phyloP scores from a whole-genome alignment of 73 alveolate species.

The Paraurostyla sp. region DNA sequence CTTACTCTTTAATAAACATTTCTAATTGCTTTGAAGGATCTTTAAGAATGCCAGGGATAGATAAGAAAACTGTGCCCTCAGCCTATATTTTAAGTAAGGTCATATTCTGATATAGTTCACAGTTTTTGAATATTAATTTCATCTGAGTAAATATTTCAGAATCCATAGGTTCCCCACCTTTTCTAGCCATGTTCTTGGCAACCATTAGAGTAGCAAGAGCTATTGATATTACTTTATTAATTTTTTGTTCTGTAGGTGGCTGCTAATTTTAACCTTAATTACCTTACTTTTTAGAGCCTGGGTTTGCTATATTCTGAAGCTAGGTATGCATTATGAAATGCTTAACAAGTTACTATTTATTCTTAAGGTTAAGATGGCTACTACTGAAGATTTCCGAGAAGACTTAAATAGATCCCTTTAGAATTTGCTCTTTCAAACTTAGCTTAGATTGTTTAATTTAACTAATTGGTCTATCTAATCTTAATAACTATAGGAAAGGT shows the following conservation, averaged over 20 bases:
- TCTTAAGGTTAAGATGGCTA: neutral
- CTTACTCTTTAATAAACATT: neutral
- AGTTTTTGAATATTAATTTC: slow-evolving; percentile 10
- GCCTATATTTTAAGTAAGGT: neutral
- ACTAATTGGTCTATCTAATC: slow-evolving; percentile 9
- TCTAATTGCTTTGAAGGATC: slow-evolving; percentile 13
- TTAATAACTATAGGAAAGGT: neutral
- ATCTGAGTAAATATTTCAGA: neutral
- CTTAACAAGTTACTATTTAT: slow-evolving; percentile 25
- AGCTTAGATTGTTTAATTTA: neutral
- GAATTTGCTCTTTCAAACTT: neutral
- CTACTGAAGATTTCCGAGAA: slow-evolving; percentile 38
- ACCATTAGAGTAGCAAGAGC: neutral
- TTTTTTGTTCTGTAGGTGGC: neutral
- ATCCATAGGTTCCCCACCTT: slow-evolving; percentile 8
- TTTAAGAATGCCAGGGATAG: neutral
- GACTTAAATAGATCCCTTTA: neutral
- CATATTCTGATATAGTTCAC: slow-evolving; percentile 17
- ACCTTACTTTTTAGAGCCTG: neutral
- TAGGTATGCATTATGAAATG: slow-evolving; percentile 43
- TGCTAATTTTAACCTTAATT: too few species aligned
- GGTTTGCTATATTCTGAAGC: neutral
- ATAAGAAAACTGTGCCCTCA: slow-evolving; percentile 3
- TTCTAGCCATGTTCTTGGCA: neutral
- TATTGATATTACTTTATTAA: slow-evolving; percentile 15